Evolutionary conservation across 768 basidiomycete species (phyloP).

Genomic region (Phanerochaete sordida): DNA sequence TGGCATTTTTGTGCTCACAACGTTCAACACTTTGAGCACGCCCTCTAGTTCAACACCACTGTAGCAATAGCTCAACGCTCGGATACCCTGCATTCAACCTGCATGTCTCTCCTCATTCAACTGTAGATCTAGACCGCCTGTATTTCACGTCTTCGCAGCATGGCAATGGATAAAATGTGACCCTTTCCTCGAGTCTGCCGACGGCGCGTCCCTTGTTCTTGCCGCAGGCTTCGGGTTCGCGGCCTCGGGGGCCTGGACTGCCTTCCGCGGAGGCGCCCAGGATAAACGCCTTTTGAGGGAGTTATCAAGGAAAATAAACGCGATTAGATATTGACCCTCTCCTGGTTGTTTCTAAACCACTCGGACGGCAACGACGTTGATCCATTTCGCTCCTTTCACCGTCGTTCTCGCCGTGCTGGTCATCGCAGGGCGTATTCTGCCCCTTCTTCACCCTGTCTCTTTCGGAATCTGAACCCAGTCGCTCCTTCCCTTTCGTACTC

Average conservation of each 20-base stretch:
- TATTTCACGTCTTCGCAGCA: neutral
- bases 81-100: neutral
- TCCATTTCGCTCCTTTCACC: conserved; percentile 11
- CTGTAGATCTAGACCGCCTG: conserved; percentile 4
- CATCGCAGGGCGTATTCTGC: conserved; percentile 23
- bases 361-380: conserved; percentile 14
- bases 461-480: conserved; percentile 17
- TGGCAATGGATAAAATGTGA: neutral
- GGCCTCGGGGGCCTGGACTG: neutral
- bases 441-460: neutral
- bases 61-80: conserved; percentile 2
- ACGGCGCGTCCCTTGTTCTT: neutral
- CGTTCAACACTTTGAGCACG: conserved; percentile 1
- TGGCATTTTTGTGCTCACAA: neutral
- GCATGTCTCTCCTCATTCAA: conserved; percentile 1
- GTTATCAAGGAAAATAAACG: conserved; percentile 2
- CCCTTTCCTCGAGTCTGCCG: neutral
- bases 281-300: neutral
- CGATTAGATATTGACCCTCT: neutral
- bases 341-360: conserved; percentile 1
- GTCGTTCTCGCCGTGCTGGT: conserved; percentile 28
- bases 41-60: neutral
- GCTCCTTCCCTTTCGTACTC: conserved; percentile 19
- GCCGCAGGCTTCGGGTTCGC: neutral
- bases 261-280: neutral